A percentile compares a stretch with the other conserved stretches of the same genome.
These are phyloP conservation scores for Myxozyma melibiosi DNA, from an alignment of 805 yeast species.

Conservation along the genomic window DNA sequence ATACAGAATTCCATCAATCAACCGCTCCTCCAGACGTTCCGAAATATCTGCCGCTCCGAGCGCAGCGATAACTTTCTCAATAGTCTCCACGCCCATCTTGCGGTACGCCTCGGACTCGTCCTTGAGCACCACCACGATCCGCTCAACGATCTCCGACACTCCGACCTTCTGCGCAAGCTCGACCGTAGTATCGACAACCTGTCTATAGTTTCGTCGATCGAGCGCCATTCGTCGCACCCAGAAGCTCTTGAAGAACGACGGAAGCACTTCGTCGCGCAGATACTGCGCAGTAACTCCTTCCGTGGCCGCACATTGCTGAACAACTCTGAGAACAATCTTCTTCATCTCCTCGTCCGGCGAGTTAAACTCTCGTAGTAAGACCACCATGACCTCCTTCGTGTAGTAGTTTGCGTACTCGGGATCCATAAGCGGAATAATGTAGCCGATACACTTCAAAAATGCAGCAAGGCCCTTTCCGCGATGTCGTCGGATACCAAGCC, in stretches of 20 bases:
- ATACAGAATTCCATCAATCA: conserved; percentile 77
- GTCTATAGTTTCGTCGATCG: conserved; percentile 51
- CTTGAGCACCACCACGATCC: conserved; percentile 60
- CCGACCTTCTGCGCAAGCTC: conserved; percentile 71
- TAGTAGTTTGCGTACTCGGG: conserved; percentile 78
- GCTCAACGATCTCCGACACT: conserved; percentile 58
- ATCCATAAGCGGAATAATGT: conserved; percentile 82
- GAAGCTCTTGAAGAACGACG: conserved; percentile 66
- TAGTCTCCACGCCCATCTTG: conserved; percentile 73
- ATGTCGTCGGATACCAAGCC: conserved; percentile 76
- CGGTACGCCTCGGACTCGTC: conserved; percentile 84
- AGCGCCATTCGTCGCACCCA: conserved; percentile 82
- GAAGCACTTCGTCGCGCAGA: conserved; percentile 55
- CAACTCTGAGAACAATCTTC: conserved; percentile 65
- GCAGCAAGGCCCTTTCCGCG: conserved; percentile 78
- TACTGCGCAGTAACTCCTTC: conserved; percentile 56
- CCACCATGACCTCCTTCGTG: conserved; percentile 68
- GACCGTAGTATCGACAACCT: conserved; percentile 73
- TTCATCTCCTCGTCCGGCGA: conserved; percentile 90
- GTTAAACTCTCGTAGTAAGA: conserved; percentile 69
- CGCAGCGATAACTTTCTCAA: conserved; percentile 55
- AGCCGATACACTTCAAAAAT: conserved; percentile 75
- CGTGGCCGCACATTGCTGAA: conserved; percentile 66
- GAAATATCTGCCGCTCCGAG: conserved; percentile 63
- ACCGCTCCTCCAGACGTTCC: conserved; percentile 59